Base-by-base conservation (phyloP, 163 green algal species). In the Trebouxia gelatinosa region DNA sequence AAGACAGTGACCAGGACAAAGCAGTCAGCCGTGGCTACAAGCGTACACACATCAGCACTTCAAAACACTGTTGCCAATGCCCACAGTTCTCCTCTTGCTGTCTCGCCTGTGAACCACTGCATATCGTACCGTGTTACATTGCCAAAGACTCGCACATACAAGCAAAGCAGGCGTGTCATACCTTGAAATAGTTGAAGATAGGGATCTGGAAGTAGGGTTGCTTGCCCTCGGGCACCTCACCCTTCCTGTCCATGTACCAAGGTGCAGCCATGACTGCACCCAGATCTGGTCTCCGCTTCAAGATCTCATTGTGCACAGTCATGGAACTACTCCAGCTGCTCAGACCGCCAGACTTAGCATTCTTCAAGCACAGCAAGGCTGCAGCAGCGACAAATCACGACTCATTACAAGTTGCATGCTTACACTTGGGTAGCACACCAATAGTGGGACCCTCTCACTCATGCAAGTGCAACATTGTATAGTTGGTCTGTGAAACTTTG, bases 191-290 rank as follows among this genome's bases (percentile, higher is more conserved):
- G 64, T 85, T 91, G 86, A 95, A 91, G 32, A 94, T 91, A 2
- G 90, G 91, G 38, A 95, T 90, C 65, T 84, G 75, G 80, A 92
- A 95, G 80, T 87, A 95, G 7, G 84, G 84, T 74, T 87, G 80
- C 83, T 94, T 92, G 78, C 91, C 92, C 2, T 75, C 65, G 0
- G 87, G 87, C 16, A 93, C 77, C 86, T 97, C 92, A 0, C 88
- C 87, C 85, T 97, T 97, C 74, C 91, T 87, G 88, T 96, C 91
- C 67, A 93, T 89, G 77, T 82, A 94, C 87, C 85, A 85, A 93
- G 82, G 75, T 87, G 75, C 68, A 67, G 38, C 76, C 80, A 50
- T 61, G 71, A 78, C 50, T 39, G 50, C 37, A 78, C 32, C 71
- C 51, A 48, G 57, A 7, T 80, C 78, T 48, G 38, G 46, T 43